Evolutionary conservation across 2,329 filamentous ascomycete genomes (phyloP), one percentile per base, ranked within the genome.

Genomic region (Gremmenia infestans): DNA sequence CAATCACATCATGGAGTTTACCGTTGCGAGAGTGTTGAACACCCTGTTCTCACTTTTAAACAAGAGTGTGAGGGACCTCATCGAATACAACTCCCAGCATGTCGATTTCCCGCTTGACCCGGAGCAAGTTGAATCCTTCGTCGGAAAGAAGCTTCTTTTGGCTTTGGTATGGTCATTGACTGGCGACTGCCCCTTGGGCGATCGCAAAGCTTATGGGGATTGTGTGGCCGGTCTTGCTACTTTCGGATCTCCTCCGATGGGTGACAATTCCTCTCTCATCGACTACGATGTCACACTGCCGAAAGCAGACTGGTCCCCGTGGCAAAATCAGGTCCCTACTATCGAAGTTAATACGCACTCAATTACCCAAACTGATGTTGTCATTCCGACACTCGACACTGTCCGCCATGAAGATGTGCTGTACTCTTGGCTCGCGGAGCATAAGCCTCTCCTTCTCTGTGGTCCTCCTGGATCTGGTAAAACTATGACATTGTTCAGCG

Each of bases 401-500:
- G 88, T 99, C 46, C 90, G 94, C 32, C 94, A 99, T 66, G 94
- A 99, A 72, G 94, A 97, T 73, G 90, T 99, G n/a, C 80, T 99
- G 15, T 99, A 99, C 77, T 99, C 95, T 3, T 99, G 94, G 94
- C 83, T 99, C 46, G 94, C 95, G 15, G 94, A 99, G 72, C 94
- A 99, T 72, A 99, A 99, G 76, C 94, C 95, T 12, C 79, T 99
- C 17, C 78, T 99, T 52, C 87, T 99, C 15, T 99, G 94, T 71
- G 95, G 94, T 72, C 95, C 94, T 70, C 94, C 94, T 56, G 94
- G 94, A 76, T 99, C 94, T 51, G 94, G 94, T 79, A 99, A 99
- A 78, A 99, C 94, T 4, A 99, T 99, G 94, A 99, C 94, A 11
- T 78, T 99, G 12, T 99, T 99, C 78, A 97, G 93, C 70, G 94